phyloP scores from a whole-genome alignment of 371 early-diverging fungal species.

The Mucor ambiguus region DNA sequence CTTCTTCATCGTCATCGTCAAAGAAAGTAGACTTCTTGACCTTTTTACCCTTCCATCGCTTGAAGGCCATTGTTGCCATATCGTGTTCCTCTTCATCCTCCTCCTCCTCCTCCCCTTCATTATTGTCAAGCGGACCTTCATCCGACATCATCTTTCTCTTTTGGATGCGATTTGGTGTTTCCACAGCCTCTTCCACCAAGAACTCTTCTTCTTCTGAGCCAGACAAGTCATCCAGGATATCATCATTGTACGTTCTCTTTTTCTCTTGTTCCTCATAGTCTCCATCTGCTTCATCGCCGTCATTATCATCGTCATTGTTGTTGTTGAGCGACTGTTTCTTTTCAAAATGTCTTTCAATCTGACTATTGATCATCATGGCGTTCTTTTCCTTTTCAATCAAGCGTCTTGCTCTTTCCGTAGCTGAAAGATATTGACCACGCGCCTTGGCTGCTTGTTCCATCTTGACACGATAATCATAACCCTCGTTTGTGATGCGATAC shows the following conservation, averaged over 20 bases:
- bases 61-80: slow-evolving; percentile 16
- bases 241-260: slow-evolving; percentile 3
- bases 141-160: neutral
- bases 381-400: slow-evolving; percentile 39
- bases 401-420: slow-evolving; percentile 40
- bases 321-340: neutral
- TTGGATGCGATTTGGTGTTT: neutral
- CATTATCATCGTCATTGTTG: neutral
- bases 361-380: slow-evolving; percentile 13
- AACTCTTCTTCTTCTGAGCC: slow-evolving; percentile 11
- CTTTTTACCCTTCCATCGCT: slow-evolving; percentile 23
- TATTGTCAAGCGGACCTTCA: neutral
- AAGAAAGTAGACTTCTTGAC: slow-evolving; percentile 16
- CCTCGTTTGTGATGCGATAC: slow-evolving; percentile 32
- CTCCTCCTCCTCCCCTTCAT: neutral
- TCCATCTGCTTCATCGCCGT: slow-evolving; percentile 15
- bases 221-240: neutral
- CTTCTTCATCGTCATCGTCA: slow-evolving; percentile 23
- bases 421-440: slow-evolving; percentile 33
- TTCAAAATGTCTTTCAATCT: slow-evolving; percentile 19
- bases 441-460: slow-evolving; percentile 40
- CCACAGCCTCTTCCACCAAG: neutral
- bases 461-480: slow-evolving; percentile 31
- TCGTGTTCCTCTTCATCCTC: slow-evolving; percentile 20
- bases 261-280: slow-evolving; percentile 4